phyloP scores from a whole-genome alignment of 768 basidiomycete species.

The Boletus sp. region DNA sequence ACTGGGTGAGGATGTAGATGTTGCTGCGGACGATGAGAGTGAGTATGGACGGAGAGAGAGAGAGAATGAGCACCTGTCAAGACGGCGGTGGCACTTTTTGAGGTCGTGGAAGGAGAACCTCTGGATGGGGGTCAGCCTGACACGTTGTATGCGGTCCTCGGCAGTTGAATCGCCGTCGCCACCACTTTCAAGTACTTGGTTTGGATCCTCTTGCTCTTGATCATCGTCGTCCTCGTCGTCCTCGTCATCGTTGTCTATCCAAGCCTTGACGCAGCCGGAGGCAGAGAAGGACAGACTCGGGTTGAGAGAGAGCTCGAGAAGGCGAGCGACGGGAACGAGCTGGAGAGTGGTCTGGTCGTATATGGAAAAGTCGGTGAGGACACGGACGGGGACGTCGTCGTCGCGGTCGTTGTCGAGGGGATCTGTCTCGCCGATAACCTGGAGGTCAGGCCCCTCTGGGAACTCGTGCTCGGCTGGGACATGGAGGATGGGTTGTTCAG shows the following conservation, averaged over 20 bases:
- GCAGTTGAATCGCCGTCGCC: neutral
- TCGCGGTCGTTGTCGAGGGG: conserved; percentile 25
- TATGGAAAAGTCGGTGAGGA: conserved; percentile 51
- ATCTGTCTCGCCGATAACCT: conserved; percentile 43
- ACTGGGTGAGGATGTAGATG: conserved; percentile 57
- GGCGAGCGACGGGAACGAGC: conserved; percentile 39
- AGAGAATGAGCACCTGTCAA: conserved; percentile 42
- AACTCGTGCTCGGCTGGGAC: conserved; percentile 30
- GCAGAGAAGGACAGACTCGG: conserved; percentile 30
- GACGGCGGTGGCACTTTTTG: conserved; percentile 15
- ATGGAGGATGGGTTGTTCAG: conserved; percentile 13
- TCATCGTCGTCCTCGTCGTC: conserved; percentile 22
- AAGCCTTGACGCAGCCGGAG: conserved; percentile 39
- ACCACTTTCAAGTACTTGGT: conserved; percentile 1
- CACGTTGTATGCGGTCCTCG: conserved; percentile 24
- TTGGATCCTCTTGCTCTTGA: conserved; percentile 22
- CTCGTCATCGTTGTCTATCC: conserved; percentile 32
- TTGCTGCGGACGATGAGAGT: conserved; percentile 40
- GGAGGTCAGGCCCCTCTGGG: conserved; percentile 39
- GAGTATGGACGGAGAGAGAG: neutral
- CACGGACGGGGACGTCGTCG: conserved; percentile 51
- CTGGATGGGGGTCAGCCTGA: conserved; percentile 42
- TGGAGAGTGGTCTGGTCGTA: conserved; percentile 40
- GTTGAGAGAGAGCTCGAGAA: conserved; percentile 33
- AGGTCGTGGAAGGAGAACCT: conserved; percentile 47